Base-by-base conservation (phyloP, 1,284 basidiomycete genomes). In the Irpex sp. region DNA sequence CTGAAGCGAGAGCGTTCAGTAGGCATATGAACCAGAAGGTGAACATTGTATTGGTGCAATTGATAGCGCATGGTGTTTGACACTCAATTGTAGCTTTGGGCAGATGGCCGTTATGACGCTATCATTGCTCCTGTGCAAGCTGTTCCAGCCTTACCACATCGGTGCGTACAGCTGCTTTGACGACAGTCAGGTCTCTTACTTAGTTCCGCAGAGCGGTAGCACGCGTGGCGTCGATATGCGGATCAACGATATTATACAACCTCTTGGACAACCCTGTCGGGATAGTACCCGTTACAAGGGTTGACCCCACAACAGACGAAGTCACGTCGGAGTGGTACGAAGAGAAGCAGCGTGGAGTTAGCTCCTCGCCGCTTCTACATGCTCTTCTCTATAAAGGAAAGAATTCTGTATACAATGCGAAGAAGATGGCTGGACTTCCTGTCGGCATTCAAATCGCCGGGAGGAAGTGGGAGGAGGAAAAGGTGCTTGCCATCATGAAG, bases 261-360 rank as follows among this genome's bases (percentile, higher is more conserved):
- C 75, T 95, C 50, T 75, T 93, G 61, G 93, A 96, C 69, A 81
- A 82, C 31, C 87, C 94, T 0, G 90, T 86, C 13, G 94, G 93
- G 7, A 79, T 84, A 53, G 67, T 97, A 0, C 95, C 95, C 4
- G 89, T 96, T 17, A 93, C 92, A 1, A 83, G 84, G 15, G 93
- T 97, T 39, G 84, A 93, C 68, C 74, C 86, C 0, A 65, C 66
- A 2, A 79, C 78, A 50, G 95, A 97, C 72, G 72, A 73, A 5
- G 70, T 90, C 37, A 82, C 86, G 0, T 75, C 81, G 6, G 85
- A 85, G 65, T 93, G 86, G 86, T 62, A 51, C 17, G 17, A 26
- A 51, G 49, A 17, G 17, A 26, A 26, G 49, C 21, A 26, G 17
- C 17, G 17, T 1, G 21, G 49, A 9, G 21, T 26, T 9, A 57